phyloP scores from a whole-genome alignment of 2,329 filamentous ascomycete species.

The Ciborinia camelliae region DNA sequence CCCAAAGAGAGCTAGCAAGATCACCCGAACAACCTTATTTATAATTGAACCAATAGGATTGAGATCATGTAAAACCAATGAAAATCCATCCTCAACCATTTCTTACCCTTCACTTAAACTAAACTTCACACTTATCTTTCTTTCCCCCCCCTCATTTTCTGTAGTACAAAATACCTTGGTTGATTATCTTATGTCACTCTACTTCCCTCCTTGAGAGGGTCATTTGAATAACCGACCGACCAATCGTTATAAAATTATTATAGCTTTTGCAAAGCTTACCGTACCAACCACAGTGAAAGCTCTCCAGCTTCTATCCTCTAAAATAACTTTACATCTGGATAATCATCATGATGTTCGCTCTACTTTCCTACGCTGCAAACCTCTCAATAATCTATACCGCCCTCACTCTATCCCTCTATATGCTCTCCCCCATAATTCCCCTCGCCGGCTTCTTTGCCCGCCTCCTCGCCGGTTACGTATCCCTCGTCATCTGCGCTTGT shows the following conservation, averaged over 20 bases:
- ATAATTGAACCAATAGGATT: not conserved
- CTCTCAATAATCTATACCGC: conserved; percentile 51
- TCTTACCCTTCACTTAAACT: not conserved
- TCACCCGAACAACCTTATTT: conserved; percentile 16
- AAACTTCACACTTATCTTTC: not conserved
- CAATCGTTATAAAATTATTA: conserved; percentile 4
- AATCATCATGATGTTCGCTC: conserved; percentile 29
- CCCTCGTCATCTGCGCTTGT: conserved; percentile 56
- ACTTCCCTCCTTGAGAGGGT: conserved; percentile 35
- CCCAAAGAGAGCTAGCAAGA: not conserved
- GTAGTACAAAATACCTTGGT: not conserved
- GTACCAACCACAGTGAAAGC: not conserved
- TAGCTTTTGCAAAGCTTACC: not conserved
- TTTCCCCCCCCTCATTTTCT: conserved; percentile 17
- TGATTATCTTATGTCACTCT: conserved; percentile 26
- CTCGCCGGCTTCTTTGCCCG: conserved; percentile 67
- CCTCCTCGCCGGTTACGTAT: conserved; percentile 61
- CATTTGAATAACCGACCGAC: not conserved
- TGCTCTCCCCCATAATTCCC: conserved; percentile 56
- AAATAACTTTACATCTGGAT: not conserved
- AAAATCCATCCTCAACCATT: conserved; percentile 18
- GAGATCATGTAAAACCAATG: not conserved
- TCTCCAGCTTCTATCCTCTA: too few relatives aligned
- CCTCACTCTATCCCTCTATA: conserved; percentile 56
- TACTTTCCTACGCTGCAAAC: conserved; percentile 41